phyloP scores from a whole-genome alignment of 306 rosid species.

The Neltuma alba region DNA sequence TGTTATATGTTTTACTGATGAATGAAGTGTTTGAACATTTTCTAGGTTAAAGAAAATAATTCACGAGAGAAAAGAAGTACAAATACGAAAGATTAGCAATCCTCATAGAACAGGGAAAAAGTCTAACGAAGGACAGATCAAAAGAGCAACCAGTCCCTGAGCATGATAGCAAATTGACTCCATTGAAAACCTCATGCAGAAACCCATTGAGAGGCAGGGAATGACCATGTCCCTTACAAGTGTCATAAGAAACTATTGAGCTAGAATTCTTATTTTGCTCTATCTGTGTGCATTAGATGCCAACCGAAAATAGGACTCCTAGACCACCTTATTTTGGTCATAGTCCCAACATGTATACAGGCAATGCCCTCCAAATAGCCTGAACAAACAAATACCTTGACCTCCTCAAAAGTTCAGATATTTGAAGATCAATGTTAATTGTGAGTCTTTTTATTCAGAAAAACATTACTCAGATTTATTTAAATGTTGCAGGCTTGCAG shows the following conservation, averaged over 20 bases:
- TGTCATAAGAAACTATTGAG: not conserved
- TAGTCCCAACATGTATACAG: not conserved
- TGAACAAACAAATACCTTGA: conserved; percentile 10
- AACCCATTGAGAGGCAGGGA: conserved; percentile 1
- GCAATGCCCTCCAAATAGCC: not conserved
- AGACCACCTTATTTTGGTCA: not conserved
- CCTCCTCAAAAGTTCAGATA: conserved; percentile 1
- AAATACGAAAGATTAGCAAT: not conserved
- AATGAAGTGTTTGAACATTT: not conserved
- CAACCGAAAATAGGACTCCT: not conserved
- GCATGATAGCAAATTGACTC: not conserved
- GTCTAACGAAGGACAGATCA: not conserved
- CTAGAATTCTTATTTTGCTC: not conserved
- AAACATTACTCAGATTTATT: conserved; percentile 24
- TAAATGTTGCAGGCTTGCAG: conserved; percentile 74
- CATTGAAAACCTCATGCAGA: not conserved
- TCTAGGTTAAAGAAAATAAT: not conserved
- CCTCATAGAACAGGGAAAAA: not conserved
- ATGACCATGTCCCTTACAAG: not conserved
- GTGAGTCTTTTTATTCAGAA: not conserved
- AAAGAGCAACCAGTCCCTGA: not conserved
- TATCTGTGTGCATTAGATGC: not conserved
- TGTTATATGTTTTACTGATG: not conserved
- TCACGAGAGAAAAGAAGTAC: not conserved
- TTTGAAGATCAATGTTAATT: conserved; percentile 19